phyloP scores from a whole-genome alignment of 345 rosid species.

The Eucalyptus cloeziana region DNA sequence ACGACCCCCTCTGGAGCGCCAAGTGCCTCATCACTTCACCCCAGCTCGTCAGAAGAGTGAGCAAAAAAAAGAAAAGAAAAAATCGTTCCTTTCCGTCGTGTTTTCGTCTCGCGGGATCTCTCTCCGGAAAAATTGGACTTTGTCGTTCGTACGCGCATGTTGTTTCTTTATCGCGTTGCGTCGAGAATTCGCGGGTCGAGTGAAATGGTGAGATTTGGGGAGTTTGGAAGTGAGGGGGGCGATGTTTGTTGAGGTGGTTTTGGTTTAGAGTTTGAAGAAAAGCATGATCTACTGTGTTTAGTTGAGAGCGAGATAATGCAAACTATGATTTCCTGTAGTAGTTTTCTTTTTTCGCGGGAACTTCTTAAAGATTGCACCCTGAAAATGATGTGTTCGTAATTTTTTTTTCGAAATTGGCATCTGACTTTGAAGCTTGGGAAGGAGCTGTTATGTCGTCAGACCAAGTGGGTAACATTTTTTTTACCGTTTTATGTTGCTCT shows the following conservation, averaged over 20 bases:
- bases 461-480: neutral
- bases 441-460: neutral
- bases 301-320: neutral
- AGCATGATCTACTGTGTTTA: neutral
- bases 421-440: neutral
- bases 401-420: neutral
- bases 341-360: neutral
- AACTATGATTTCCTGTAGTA: neutral
- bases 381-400: neutral
- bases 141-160: neutral
- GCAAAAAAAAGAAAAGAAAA: neutral
- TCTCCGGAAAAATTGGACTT: neutral
- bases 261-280: neutral
- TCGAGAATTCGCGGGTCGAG: neutral
- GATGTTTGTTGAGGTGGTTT: neutral
- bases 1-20: constrained; percentile 97
- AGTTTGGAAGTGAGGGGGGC: neutral
- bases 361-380: neutral
- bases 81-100: neutral
- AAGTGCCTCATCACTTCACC: constrained; percentile 77
- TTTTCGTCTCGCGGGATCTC: neutral
- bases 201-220: neutral
- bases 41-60: constrained; percentile 72
- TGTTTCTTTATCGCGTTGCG: neutral
- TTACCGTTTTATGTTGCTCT: neutral